Conservation (phyloP, 306 rosid species). For the Pyrus bretschneideri region DNA sequence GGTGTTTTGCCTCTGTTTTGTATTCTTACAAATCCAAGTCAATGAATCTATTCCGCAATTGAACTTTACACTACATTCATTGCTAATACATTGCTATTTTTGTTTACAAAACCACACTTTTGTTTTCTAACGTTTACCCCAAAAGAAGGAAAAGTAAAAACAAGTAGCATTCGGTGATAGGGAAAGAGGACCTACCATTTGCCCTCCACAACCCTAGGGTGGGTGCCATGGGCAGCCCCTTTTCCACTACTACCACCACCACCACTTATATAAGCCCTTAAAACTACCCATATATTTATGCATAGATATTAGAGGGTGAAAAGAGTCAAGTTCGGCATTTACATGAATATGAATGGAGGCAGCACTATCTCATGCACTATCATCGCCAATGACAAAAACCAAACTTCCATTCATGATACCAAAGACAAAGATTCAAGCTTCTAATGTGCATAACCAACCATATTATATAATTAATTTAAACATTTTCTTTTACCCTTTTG, state of each 20-base stretch:
- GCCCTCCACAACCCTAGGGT: conserved; percentile 1
- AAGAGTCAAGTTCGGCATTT: too few species aligned
- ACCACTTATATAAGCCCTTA: conserved; percentile 5
- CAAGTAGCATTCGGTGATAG: not conserved
- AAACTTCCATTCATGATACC: too few species aligned
- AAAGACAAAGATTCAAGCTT: too few species aligned
- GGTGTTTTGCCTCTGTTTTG: too few species aligned
- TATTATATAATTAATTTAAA: too few species aligned
- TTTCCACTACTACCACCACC: not conserved
- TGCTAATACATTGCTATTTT: not conserved
- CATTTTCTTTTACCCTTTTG: too few species aligned
- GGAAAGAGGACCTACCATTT: conserved; percentile 11
- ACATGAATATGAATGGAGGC: too few species aligned
- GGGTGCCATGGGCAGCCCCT: conserved; percentile 9
- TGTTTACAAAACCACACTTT: not conserved
- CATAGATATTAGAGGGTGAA: too few species aligned
- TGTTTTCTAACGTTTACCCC: not conserved
- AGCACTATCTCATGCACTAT: too few species aligned
- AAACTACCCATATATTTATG: not conserved
- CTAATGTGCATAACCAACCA: too few species aligned
- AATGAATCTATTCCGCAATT: not conserved
- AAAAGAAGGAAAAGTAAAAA: not conserved
- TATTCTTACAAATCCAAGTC: too few species aligned
- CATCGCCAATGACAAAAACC: too few species aligned
- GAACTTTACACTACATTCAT: conserved; percentile 13